Evolutionary conservation across 1,139 yeast species (phyloP), one percentile per base, ranked within the genome.

Genomic region (Scheffersomyces illinoinensis): DNA sequence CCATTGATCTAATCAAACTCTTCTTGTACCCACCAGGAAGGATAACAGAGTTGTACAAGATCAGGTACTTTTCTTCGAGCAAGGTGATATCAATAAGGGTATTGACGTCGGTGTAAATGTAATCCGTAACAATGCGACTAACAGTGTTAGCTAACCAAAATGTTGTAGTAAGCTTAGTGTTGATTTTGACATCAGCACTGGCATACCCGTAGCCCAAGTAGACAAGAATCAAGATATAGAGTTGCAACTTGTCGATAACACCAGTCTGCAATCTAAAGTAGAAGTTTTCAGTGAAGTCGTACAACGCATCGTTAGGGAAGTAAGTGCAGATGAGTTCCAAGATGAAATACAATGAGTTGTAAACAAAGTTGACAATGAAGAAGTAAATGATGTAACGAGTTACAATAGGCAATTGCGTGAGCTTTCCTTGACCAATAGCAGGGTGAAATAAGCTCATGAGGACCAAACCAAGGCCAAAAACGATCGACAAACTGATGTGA

Each of bases 401-500:
- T 5, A 48, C 10, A 18, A 48, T 20, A 14, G 51, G 51, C 26
- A 48, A 48, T 17, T 10, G 24, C 26, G 51, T 4, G 24, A 48
- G 21, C 17, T 24, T 21, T n/a, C 26, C 18, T 24, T 48, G 51
- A 24, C 26, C 21, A 5, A 48, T 43, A 14, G 23, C 43, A 8
- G 54, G 26, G 24, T 53, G 54, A 46, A 20, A 53, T 6, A 24
- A 46, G 50, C 21, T 46, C 43, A 60, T 43, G 14, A 56, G 19
- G 7, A 53, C 53, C 17, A 55, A 43, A 21, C 47, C 43, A n/a
- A 57, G 26, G 21, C 58, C 61, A 23, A 56, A 60, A 5, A 39
- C 55, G 3, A 54, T 58, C 6, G 57, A 46, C 6, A 60, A 46
- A 53, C 51, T 60, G 23, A 51, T 54, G 46, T 56, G 55, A 4